A percentile compares a stretch with the other conserved stretches of the same genome.
Conservation (phyloP, 2,329 filamentous ascomycete species). For the Ophiocordyceps camponoti-leonardi region DNA sequence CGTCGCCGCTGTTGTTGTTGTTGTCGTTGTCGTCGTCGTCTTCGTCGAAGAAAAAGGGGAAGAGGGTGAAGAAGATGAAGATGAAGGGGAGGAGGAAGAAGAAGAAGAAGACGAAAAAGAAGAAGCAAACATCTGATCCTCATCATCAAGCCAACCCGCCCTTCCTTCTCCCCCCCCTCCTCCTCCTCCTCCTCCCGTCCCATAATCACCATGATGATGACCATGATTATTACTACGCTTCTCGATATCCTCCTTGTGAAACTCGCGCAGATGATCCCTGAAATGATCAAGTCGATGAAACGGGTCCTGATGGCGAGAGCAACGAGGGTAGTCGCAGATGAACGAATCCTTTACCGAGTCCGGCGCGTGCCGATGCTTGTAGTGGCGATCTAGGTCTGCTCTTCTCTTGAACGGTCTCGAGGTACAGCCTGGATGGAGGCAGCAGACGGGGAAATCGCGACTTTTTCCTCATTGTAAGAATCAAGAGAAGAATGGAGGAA, state of each 20-base stretch:
- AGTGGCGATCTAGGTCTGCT: constrained; percentile 37
- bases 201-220: constrained; percentile 18
- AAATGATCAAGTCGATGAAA: constrained; percentile 39
- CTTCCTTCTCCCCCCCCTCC: too few relatives aligned
- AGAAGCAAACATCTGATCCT: too few relatives aligned
- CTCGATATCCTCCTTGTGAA: constrained; percentile 35
- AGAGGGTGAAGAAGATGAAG: too few relatives aligned
- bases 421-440: constrained; percentile 22
- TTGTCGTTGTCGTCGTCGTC: too few relatives aligned
- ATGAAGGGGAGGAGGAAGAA: too few relatives aligned
- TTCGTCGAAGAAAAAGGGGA: too few relatives aligned
- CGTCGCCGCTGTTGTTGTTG: too few relatives aligned
- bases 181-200: too few relatives aligned
- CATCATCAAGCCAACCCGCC: too few relatives aligned
- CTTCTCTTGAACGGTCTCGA: constrained; percentile 29
- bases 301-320: constrained; percentile 24
- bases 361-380: constrained; percentile 27
- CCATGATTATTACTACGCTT: constrained; percentile 24
- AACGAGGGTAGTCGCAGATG: constrained; percentile 34
- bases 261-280: constrained; percentile 37
- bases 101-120: too few relatives aligned
- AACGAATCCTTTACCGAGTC: constrained; percentile 23
- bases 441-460: constrained; percentile 17
- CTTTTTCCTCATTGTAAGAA: too few relatives aligned
- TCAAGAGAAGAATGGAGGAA: too few relatives aligned